A percentile compares a stretch with the other conserved stretches of the same genome.
Evolutionary conservation across 2,329 filamentous ascomycete species (phyloP).

Genomic region (Aspergillus bombycis): DNA sequence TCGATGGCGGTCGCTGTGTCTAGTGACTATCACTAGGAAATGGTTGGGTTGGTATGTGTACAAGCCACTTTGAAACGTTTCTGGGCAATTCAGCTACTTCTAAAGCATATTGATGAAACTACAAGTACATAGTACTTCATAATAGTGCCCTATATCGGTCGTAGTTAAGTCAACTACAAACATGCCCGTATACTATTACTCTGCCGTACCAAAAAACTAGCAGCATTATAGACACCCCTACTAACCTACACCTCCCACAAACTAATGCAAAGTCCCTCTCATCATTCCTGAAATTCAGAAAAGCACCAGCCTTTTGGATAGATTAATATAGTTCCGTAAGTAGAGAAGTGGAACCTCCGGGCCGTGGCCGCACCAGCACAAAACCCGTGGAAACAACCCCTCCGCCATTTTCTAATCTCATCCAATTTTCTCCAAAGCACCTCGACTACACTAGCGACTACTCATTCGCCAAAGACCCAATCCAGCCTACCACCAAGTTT

Average conservation of each 20-base stretch:
- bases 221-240: too few species aligned
- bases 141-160: neutral
- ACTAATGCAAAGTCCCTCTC: too few species aligned
- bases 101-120: neutral
- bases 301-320: neutral
- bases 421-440: slow-evolving; percentile 14
- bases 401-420: neutral
- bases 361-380: slow-evolving; percentile 19
- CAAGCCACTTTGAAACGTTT: neutral
- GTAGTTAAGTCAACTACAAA: neutral
- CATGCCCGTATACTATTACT: neutral
- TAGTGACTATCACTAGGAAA: neutral
- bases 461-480: neutral
- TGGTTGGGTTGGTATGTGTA: neutral
- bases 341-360: slow-evolving; percentile 8
- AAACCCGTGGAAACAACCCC: slow-evolving; percentile 10
- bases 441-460: neutral
- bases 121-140: neutral
- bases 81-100: neutral
- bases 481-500: neutral
- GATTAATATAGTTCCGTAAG: neutral
- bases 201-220: too few species aligned
- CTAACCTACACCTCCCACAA: too few species aligned
- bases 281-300: neutral
- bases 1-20: slow-evolving; percentile 27